Evolutionary conservation across 192 early-diverging fungal species (phyloP), one percentile per base, ranked within the genome.

Genomic region (Backusella tarrabulga): DNA sequence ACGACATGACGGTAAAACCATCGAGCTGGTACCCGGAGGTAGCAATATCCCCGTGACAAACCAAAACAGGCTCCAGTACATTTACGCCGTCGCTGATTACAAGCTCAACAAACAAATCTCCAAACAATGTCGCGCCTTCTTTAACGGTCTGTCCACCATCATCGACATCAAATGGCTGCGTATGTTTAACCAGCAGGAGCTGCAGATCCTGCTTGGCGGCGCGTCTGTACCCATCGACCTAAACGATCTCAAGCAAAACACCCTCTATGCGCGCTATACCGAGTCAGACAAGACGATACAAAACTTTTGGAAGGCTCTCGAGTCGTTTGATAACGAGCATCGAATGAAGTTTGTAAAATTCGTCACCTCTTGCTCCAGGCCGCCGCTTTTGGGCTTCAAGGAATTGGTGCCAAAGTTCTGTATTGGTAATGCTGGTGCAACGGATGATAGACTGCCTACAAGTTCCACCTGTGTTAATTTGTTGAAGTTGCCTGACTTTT

Each of bases 131-230:
- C 86, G 83, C 19, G 96, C 95, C 14, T 99, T 99, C 72, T 92
- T 97, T 72, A 68, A 78, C 0, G 98, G 98, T 0, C 78, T 99
- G n/a, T 87, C 87, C 7, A 87, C 93, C n/a, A 83, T 99, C 56
- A 90, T 99, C 35, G 89, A 93, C n/a, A 88, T 91, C 2, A 86
- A 88, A 75, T 98, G 96, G 97, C 78, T 99, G 38, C 85, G 87
- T 42, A 93, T 99, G 89, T 99, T 99, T 85, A 97, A 96, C 72
- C 91, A 94, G 76, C 88, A 92, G 77, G 97, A 99, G 83, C 85
- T 98, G n/a, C 96, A 96, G 71, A 88, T 93, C 17, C 88, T 99
- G 21, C 73, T 99, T 67, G 94, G 93, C 12, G 98, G 98, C 29
- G 87, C 92, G 60, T 83, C 88, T 7, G 85, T 88, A 4, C 89